phyloP scores from a whole-genome alignment of 2,329 filamentous ascomycete genomes.

The Penicillium vulpinum region DNA sequence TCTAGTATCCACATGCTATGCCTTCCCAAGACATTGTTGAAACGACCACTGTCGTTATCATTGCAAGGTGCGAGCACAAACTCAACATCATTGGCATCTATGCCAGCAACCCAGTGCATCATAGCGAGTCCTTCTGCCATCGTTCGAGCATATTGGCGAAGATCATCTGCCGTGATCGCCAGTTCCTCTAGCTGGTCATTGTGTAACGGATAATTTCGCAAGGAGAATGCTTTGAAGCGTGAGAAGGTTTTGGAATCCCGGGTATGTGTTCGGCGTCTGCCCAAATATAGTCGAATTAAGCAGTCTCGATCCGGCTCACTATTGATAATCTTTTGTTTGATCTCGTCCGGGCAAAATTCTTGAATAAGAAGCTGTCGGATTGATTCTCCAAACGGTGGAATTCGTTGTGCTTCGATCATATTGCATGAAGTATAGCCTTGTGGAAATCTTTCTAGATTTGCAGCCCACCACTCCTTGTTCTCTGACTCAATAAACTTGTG shows the following conservation, averaged over 20 bases:
- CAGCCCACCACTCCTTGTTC: neutral
- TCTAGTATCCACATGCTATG: neutral
- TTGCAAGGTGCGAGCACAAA: neutral
- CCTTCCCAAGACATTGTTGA: neutral
- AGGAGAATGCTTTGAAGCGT: too few species aligned
- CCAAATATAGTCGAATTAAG: neutral
- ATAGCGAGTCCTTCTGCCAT: neutral
- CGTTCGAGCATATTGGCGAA: neutral
- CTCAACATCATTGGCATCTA: neutral
- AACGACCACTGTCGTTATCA: neutral
- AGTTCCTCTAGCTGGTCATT: neutral
- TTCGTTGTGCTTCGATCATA: neutral
- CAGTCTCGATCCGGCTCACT: neutral
- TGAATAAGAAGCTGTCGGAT: neutral
- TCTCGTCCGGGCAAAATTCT: too few species aligned
- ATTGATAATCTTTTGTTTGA: neutral
- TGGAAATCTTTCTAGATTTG: neutral
- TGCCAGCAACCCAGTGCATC: neutral
- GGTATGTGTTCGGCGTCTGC: neutral
- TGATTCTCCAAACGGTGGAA: neutral
- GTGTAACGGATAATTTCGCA: neutral
- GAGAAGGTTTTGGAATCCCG: too few species aligned
- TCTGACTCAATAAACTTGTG: neutral
- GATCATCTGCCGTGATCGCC: neutral
- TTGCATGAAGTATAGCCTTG: neutral